These are phyloP conservation scores for Cercophora newfieldiana DNA, from an alignment of 495 filamentous ascomycete genomes.

Conservation along the genomic window DNA sequence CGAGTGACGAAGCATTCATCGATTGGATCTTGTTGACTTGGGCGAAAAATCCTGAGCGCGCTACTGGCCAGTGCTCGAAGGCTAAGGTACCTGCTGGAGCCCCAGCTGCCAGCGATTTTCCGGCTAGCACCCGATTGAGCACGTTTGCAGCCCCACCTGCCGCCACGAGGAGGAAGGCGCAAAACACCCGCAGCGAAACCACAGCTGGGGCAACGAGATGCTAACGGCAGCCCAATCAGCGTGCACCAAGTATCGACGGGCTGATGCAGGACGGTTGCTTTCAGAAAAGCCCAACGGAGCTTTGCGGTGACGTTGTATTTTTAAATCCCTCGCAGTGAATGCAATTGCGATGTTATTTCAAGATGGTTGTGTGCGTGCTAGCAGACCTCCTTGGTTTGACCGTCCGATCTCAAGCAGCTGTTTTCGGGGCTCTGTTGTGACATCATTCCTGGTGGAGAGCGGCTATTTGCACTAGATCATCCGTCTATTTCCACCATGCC, in stretches of 20 bases:
- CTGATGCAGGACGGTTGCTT: neutral
- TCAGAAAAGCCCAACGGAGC: neutral
- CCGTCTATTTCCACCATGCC: too few species aligned
- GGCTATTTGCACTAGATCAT: too few species aligned
- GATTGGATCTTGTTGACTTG: slow-evolving; percentile 44
- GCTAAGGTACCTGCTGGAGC: slow-evolving; percentile 18
- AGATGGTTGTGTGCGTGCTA: neutral
- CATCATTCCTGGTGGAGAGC: too few species aligned
- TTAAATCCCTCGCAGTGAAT: neutral
- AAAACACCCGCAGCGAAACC: slow-evolving; percentile 5
- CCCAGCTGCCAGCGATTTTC: slow-evolving; percentile 23
- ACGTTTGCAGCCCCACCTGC: slow-evolving; percentile 6
- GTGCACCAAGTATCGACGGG: slow-evolving; percentile 6
- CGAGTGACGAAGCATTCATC: slow-evolving; percentile 38
- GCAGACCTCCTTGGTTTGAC: too few species aligned
- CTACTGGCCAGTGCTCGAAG: slow-evolving; percentile 30
- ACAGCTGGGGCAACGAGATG: slow-evolving; percentile 3
- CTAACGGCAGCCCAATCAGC: slow-evolving; percentile 7
- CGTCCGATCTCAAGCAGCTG: too few species aligned
- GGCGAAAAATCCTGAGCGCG: slow-evolving; percentile 31
- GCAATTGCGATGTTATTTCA: neutral
- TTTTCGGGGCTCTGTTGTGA: too few species aligned
- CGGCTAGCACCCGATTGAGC: slow-evolving; percentile 24
- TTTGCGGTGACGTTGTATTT: neutral
- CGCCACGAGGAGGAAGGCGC: slow-evolving; percentile 4